phyloP scores from a whole-genome alignment of 495 filamentous ascomycete species.

The Aspergillus biplanus region DNA sequence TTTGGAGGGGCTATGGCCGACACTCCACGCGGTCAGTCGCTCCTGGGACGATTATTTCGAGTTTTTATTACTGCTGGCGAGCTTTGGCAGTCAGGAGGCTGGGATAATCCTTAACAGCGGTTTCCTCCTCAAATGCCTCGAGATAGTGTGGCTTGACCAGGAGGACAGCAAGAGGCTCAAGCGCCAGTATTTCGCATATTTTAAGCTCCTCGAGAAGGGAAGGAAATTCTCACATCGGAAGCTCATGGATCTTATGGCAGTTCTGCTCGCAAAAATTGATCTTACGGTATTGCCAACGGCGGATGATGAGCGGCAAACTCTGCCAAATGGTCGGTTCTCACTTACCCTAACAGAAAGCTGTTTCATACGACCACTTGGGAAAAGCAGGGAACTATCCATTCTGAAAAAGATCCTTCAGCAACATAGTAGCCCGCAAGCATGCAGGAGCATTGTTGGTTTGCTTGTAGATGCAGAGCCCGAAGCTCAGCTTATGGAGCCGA shows the following conservation, averaged over 20 bases:
- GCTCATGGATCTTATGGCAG: constrained; percentile 48
- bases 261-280: constrained; percentile 47
- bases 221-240: constrained; percentile 48
- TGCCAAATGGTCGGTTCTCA: constrained; percentile 38
- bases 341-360: constrained; percentile 44
- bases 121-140: constrained; percentile 60
- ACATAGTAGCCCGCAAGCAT: constrained; percentile 35
- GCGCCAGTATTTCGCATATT: constrained; percentile 56
- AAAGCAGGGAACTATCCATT: constrained; percentile 39
- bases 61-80: constrained; percentile 62
- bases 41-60: constrained; percentile 85
- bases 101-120: constrained; percentile 56
- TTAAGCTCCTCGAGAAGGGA: constrained; percentile 59
- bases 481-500: constrained; percentile 39
- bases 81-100: constrained; percentile 57
- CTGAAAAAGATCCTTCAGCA: constrained; percentile 50
- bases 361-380: constrained; percentile 38
- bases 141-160: constrained; percentile 65
- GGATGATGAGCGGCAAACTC: constrained; percentile 32
- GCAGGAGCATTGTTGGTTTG: constrained; percentile 42
- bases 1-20: constrained; percentile 55
- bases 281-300: constrained; percentile 35
- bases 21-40: constrained; percentile 58
- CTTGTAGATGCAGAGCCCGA: constrained; percentile 53
- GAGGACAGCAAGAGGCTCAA: constrained; percentile 54